Percentiles rank a stretch among this genome's conserved stretches.
phyloP scores from a whole-genome alignment of 371 early-diverging fungal species.

The Mortierella sp. region DNA sequence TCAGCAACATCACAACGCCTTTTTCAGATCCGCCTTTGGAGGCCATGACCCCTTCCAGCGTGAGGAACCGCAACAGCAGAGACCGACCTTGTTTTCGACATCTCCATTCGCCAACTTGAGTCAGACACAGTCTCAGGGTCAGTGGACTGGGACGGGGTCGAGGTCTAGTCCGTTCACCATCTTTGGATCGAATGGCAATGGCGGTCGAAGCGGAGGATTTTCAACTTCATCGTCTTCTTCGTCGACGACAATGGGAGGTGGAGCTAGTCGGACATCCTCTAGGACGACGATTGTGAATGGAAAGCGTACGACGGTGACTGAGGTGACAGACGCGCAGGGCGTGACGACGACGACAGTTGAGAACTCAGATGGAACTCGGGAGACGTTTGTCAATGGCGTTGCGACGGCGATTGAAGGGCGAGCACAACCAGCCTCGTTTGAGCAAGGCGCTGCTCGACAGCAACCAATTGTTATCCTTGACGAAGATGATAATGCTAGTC shows the following conservation, averaged over 20 bases:
- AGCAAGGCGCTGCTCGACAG: conserved; percentile 10
- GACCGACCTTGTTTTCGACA: conserved; percentile 45
- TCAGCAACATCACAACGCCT: conserved; percentile 10
- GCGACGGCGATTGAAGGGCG: conserved; percentile 26
- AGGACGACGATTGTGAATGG: conserved; percentile 52
- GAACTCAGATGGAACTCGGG: conserved; percentile 36
- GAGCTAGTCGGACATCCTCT: conserved; percentile 35
- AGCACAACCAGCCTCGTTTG: not conserved
- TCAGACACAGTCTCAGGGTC: not conserved
- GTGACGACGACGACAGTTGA: conserved; percentile 45
- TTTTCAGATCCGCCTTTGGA: conserved; percentile 17
- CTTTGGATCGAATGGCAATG: conserved; percentile 9
- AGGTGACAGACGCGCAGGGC: conserved; percentile 44
- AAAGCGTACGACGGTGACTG: conserved; percentile 46
- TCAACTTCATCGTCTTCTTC: conserved; percentile 16
- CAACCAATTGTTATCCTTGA: conserved; percentile 37
- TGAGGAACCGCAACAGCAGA: not conserved
- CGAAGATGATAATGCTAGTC: conserved; percentile 24
- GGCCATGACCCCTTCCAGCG: not conserved
- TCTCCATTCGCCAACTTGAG: conserved; percentile 32
- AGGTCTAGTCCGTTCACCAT: conserved; percentile 29
- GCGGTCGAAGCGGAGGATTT: not conserved
- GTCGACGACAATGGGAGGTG: conserved; percentile 24
- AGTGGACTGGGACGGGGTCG: conserved; percentile 28
- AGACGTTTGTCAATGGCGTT: conserved; percentile 35